phyloP scores from a whole-genome alignment of 768 basidiomycete species.

The Lentinula guzmanii region DNA sequence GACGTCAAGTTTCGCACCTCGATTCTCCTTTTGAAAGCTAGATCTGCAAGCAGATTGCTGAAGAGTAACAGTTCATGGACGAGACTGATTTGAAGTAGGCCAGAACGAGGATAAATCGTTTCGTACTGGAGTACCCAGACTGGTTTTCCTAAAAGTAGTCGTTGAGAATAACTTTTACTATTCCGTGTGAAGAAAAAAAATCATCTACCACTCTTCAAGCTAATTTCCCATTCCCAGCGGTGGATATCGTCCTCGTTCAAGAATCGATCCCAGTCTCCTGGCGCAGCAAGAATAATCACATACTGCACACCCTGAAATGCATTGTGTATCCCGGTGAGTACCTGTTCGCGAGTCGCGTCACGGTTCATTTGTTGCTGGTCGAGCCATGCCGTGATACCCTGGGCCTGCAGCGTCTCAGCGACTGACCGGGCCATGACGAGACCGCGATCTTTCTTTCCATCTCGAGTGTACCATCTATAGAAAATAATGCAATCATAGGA shows the following conservation, averaged over 20 bases:
- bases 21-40: background rate
- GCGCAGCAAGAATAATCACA: background rate
- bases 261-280: background rate
- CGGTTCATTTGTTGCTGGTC: background rate
- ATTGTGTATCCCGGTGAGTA: background rate
- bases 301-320: background rate
- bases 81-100: background rate
- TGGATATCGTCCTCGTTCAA: background rate
- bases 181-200: background rate
- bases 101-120: background rate
- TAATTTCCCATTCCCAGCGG: background rate
- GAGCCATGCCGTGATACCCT: background rate
- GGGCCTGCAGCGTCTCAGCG: background rate
- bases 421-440: background rate
- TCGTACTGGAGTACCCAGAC: background rate
- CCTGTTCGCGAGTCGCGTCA: background rate
- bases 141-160: background rate
- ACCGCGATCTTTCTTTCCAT: background rate
- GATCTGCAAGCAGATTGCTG: background rate
- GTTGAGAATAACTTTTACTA: background rate
- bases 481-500: background rate
- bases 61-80: background rate
- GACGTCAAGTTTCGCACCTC: background rate
- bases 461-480: background rate
- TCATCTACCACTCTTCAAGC: background rate